Evolutionary conservation across 305 asterid genomes (phyloP).

Genomic region (Plantago rigida): DNA sequence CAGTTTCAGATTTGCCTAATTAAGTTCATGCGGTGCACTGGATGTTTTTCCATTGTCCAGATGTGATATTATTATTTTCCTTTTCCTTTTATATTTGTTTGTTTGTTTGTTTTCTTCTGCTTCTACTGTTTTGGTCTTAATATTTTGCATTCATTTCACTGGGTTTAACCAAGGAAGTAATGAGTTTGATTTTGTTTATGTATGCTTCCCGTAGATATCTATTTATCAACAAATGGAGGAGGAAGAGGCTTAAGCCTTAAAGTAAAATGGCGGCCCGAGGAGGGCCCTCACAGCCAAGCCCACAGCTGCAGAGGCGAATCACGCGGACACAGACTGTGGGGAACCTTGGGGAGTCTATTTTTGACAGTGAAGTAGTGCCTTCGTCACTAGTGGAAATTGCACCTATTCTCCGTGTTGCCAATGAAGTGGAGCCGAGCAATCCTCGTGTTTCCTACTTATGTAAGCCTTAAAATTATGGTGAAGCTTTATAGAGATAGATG

Average conservation of each 20-base stretch:
- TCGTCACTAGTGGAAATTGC: slow-evolving; percentile 93
- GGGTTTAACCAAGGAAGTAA: slow-evolving; percentile 1
- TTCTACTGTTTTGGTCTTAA: background rate
- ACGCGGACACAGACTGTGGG: slow-evolving; percentile 87
- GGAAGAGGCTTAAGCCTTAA: slow-evolving; percentile 25
- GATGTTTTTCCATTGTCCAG: background rate
- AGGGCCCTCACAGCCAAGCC: slow-evolving; percentile 56
- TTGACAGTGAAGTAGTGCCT: slow-evolving; percentile 98
- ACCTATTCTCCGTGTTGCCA: slow-evolving; percentile 98
- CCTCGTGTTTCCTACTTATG: slow-evolving; percentile 96
- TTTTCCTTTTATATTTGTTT: background rate
- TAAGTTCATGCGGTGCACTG: background rate
- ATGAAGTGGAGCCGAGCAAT: slow-evolving; percentile 97
- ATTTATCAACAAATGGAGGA: slow-evolving; percentile 22
- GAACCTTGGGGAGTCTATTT: slow-evolving; percentile 73
- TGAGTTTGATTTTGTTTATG: slow-evolving; percentile 10
- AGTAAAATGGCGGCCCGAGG: slow-evolving; percentile 59
- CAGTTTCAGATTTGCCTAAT: background rate
- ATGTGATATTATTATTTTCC: background rate
- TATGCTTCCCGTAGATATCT: slow-evolving; percentile 10
- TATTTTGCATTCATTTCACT: background rate
- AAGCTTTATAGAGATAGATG: slow-evolving; percentile 1
- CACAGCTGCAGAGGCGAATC: slow-evolving; percentile 71
- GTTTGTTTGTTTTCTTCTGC: slow-evolving; percentile 5
- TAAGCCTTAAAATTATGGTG: slow-evolving; percentile 32